A percentile compares a stretch with the other conserved stretches of the same genome.
phyloP scores from a whole-genome alignment of 2,329 filamentous ascomycete genomes.

The Diplodia mutila region DNA sequence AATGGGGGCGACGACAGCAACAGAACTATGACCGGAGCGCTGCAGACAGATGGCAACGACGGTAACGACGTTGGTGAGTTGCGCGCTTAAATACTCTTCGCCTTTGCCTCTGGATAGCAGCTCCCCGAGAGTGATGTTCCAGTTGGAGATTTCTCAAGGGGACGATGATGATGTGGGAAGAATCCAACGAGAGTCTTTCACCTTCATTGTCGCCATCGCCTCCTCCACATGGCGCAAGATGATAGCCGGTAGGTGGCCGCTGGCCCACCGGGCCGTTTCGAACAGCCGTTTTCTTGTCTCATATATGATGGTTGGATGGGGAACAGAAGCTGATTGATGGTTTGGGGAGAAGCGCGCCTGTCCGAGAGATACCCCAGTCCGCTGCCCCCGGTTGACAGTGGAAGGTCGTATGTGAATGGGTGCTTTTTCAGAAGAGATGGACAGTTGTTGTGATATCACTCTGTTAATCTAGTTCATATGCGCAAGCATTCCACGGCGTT shows the following conservation, averaged over 20 bases:
- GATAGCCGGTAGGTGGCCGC: slow-evolving; percentile 20
- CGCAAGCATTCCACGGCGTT: not conserved
- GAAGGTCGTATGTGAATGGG: slow-evolving; percentile 23
- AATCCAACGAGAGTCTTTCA: not conserved
- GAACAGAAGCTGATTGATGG: slow-evolving; percentile 17
- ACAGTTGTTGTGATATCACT: slow-evolving; percentile 12
- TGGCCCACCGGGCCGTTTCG: not conserved
- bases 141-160: not conserved
- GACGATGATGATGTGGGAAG: not conserved
- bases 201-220: not conserved
- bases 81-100: slow-evolving; percentile 7
- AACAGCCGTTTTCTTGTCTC: slow-evolving; percentile 14
- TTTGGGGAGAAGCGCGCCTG: slow-evolving; percentile 1
- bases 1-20: not conserved
- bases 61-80: slow-evolving; percentile 26
- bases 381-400: slow-evolving; percentile 19
- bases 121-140: not conserved
- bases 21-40: slow-evolving; percentile 24
- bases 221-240: slow-evolving; percentile 11
- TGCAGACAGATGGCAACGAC: slow-evolving; percentile 18
- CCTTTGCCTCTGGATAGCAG: not conserved
- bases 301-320: not conserved
- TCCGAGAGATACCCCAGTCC: slow-evolving; percentile 19
- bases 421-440: slow-evolving; percentile 27
- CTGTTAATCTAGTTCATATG: not conserved